These are phyloP conservation scores for Citrus inodora DNA, from an alignment of 345 rosid genomes.

Conservation along the genomic window DNA sequence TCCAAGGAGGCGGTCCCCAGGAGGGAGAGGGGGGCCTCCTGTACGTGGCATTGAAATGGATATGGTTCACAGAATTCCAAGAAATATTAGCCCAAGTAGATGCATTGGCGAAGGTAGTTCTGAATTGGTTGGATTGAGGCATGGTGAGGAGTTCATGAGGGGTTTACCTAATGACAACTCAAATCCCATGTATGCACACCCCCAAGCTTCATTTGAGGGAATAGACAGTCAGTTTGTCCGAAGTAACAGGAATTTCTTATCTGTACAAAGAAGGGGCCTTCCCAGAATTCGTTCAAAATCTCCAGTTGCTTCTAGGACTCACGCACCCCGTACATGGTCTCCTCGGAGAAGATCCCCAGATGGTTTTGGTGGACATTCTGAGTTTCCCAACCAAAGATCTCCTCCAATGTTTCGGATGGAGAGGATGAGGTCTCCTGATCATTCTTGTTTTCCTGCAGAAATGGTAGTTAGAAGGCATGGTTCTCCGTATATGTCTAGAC, in stretches of 20 bases:
- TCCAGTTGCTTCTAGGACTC: slow-evolving; percentile 57
- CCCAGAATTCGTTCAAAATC: slow-evolving; percentile 58
- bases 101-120: slow-evolving; percentile 52
- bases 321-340: slow-evolving; percentile 71
- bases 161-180: slow-evolving; percentile 42
- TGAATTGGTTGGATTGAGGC: slow-evolving; percentile 58
- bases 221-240: slow-evolving; percentile 50
- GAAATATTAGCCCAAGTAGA: slow-evolving; percentile 40
- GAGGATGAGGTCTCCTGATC: slow-evolving; percentile 63
- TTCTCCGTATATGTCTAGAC: slow-evolving; percentile 62
- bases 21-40: slow-evolving; percentile 44
- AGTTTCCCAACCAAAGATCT: slow-evolving; percentile 56
- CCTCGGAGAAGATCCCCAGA: slow-evolving; percentile 73
- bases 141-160: slow-evolving; percentile 50
- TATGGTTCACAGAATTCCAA: slow-evolving; percentile 48
- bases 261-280: slow-evolving; percentile 47
- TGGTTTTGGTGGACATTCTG: slow-evolving; percentile 56
- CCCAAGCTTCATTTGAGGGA: slow-evolving; percentile 51
- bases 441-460: slow-evolving; percentile 55
- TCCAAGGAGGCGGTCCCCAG: slow-evolving; percentile 51
- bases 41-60: slow-evolving; percentile 39
- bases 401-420: slow-evolving; percentile 63
- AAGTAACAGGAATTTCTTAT: slow-evolving; percentile 49
- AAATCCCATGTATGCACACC: slow-evolving; percentile 42
- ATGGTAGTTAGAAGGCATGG: slow-evolving; percentile 59